These are phyloP conservation scores for Boletus reticuloceps DNA, from an alignment of 768 basidiomycete genomes.

Conservation along the genomic window DNA sequence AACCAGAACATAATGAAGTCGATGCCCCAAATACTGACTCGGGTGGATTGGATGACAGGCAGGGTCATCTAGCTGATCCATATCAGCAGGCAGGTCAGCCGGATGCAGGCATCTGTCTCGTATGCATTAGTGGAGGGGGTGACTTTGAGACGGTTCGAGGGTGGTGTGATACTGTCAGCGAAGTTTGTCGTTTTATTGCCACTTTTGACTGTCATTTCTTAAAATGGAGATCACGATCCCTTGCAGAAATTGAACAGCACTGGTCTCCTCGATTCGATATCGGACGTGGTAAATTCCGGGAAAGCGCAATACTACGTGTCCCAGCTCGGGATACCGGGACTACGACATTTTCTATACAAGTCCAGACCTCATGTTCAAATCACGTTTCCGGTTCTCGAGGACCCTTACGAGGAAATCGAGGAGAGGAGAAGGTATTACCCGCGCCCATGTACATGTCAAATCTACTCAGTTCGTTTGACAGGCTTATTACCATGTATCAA, in stretches of 20 bases:
- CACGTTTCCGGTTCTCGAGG: constrained; percentile 82
- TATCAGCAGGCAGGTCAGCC: constrained; percentile 16
- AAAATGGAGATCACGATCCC: background rate
- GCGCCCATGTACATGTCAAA: background rate
- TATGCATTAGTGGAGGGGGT: constrained; percentile 77
- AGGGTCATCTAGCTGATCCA: background rate
- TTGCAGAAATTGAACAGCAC: constrained; percentile 63
- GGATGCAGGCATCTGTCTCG: constrained; percentile 53
- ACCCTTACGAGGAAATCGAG: constrained; percentile 66
- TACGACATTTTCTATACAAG: constrained; percentile 96
- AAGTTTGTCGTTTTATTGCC: constrained; percentile 38
- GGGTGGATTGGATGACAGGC: background rate
- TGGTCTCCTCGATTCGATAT: constrained; percentile 52
- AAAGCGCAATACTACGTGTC: constrained; percentile 65
- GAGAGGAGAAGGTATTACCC: constrained; percentile 56
- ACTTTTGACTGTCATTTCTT: background rate
- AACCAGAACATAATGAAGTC: constrained; percentile 25
- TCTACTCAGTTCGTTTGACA: constrained; percentile 30
- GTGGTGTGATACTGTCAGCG: constrained; percentile 69
- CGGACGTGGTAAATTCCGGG: constrained; percentile 44
- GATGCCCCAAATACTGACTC: background rate
- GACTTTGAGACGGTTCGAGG: constrained; percentile 82
- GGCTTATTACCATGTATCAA: constrained; percentile 86
- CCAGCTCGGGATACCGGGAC: constrained; percentile 81
- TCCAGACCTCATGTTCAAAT: constrained; percentile 86